phyloP scores from a whole-genome alignment of 495 filamentous ascomycete genomes.

The Hyaloscypha finlandica region DNA sequence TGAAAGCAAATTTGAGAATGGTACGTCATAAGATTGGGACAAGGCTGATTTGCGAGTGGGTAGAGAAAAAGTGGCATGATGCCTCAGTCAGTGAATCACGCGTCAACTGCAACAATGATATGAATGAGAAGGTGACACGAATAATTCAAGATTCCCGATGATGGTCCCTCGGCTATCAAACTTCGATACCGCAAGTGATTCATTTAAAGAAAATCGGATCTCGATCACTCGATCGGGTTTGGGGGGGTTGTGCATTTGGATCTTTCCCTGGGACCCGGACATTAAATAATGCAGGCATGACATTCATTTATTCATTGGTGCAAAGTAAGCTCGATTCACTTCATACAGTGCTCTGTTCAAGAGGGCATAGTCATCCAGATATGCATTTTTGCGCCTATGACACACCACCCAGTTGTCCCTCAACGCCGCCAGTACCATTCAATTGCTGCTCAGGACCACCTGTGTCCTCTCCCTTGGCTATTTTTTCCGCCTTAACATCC shows the following conservation, averaged over 20 bases:
- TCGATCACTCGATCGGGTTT: not conserved
- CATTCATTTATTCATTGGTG: not conserved
- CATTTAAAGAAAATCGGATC: not conserved
- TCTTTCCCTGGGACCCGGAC: not conserved
- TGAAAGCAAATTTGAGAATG: not conserved
- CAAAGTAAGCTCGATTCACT: not conserved
- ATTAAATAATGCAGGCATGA: not conserved
- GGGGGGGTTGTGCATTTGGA: not conserved
- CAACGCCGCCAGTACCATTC: constrained; percentile 25
- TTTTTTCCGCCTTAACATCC: constrained; percentile 27
- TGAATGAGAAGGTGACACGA: not conserved
- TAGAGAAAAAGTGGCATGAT: not conserved
- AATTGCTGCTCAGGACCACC: constrained; percentile 27
- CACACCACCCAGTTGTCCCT: constrained; percentile 19
- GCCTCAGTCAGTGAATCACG: not conserved
- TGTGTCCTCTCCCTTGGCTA: constrained; percentile 30
- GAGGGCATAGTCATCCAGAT: not conserved
- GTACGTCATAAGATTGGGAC: not conserved
- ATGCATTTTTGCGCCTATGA: not conserved
- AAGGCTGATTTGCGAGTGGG: not conserved
- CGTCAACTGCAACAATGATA: not conserved
- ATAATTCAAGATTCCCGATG: not conserved
- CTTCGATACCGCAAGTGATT: not conserved
- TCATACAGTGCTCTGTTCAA: not conserved
- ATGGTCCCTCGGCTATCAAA: not conserved